Evolutionary conservation across 495 filamentous ascomycete species (phyloP).

Genomic region (Podospora fimiseda): DNA sequence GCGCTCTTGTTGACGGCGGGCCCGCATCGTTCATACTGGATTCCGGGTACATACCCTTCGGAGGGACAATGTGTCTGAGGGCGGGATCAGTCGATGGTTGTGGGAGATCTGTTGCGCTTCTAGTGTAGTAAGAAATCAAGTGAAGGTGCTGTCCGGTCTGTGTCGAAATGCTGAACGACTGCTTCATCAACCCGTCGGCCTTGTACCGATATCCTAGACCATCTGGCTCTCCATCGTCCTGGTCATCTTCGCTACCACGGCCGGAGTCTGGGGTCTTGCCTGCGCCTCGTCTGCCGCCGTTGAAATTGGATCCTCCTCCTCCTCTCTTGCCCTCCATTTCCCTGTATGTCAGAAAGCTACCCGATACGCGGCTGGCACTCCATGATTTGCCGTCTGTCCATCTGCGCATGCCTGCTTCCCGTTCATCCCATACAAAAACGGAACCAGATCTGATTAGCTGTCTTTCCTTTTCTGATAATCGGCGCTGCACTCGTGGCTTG

Average conservation of each 20-base stretch:
- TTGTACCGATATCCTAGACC: constrained; percentile 82
- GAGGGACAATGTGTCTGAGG: constrained; percentile 76
- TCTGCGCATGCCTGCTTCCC: constrained; percentile 94
- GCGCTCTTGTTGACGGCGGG: constrained; percentile 40
- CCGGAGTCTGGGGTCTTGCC: constrained; percentile 78
- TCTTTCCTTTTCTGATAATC: constrained; percentile 93
- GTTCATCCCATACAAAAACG: constrained; percentile 98
- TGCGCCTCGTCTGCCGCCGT: constrained; percentile 49
- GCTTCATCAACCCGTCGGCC: constrained; percentile 95
- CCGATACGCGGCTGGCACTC: constrained; percentile 95
- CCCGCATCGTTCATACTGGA: constrained; percentile 79
- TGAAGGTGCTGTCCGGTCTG: constrained; percentile 85
- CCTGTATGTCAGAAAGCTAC: constrained; percentile 93
- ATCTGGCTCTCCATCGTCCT: constrained; percentile 81
- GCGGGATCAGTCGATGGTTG: constrained; percentile 73
- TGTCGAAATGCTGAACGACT: constrained; percentile 98
- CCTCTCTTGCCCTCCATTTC: constrained; percentile 97
- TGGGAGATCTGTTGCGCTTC: constrained; percentile 62
- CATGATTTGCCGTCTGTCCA: constrained; percentile 99
- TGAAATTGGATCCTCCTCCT: constrained; percentile 43
- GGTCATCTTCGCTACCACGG: constrained; percentile 72
- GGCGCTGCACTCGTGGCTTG: constrained; percentile 83
- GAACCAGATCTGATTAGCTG: constrained; percentile 92
- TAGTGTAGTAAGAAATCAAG: constrained; percentile 92
- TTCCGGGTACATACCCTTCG: constrained; percentile 93